Conservation (phyloP, 257 asterid species). For the Rauvolfia tetraphylla region DNA sequence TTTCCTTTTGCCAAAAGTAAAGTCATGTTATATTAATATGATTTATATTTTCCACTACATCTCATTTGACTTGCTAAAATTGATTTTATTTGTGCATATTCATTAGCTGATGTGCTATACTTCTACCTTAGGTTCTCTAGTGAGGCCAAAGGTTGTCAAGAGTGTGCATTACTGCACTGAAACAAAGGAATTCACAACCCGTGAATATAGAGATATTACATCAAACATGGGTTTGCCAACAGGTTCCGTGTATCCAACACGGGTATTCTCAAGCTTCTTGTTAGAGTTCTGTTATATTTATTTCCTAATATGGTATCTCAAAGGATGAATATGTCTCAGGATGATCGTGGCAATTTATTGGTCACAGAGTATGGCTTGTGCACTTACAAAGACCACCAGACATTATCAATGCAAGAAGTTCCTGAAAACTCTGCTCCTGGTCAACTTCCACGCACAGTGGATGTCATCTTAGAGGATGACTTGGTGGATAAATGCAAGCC, state of each 20-base stretch:
- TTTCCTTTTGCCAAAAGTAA: neutral
- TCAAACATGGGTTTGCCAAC: constrained; percentile 93
- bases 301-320: constrained; percentile 11
- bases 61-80: constrained; percentile 11
- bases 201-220: constrained; percentile 90
- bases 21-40: neutral
- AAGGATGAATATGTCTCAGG: constrained; percentile 39
- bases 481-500: constrained; percentile 96
- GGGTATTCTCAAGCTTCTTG: constrained; percentile 46
- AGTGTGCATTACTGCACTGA: constrained; percentile 90
- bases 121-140: constrained; percentile 74
- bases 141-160: constrained; percentile 97
- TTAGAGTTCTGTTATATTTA: neutral
- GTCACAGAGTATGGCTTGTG: constrained; percentile 91
- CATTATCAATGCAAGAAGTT: constrained; percentile 91
- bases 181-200: constrained; percentile 63
- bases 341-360: constrained; percentile 81
- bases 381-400: constrained; percentile 87
- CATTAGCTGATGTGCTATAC: neutral
- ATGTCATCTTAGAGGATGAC: constrained; percentile 85
- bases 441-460: constrained; percentile 93
- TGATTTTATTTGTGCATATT: constrained; percentile 10
- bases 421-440: constrained; percentile 99
- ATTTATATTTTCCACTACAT: no score
- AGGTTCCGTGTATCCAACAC: constrained; percentile 93